Evolutionary conservation across 2,329 filamentous ascomycete genomes (phyloP).

Genomic region (Fusarium stilboides): DNA sequence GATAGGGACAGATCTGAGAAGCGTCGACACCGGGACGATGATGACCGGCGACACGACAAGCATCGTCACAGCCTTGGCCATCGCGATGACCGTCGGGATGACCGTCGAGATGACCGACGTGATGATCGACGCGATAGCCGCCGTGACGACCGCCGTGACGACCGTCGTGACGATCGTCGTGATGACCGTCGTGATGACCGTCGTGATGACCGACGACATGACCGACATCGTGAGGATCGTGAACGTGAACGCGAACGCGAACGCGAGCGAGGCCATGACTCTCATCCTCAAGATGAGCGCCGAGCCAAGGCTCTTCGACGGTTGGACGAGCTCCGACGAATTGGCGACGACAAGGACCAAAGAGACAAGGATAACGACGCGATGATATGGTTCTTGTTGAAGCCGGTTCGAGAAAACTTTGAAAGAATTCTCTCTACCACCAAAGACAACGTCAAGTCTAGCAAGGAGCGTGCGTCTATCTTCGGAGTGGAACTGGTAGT

Average conservation of each 20-base stretch:
- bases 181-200: slow-evolving; percentile 37
- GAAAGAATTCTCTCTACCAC: slow-evolving; percentile 73
- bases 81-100: slow-evolving; percentile 42
- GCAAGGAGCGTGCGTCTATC: slow-evolving; percentile 73
- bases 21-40: slow-evolving; percentile 45
- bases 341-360: slow-evolving; percentile 66
- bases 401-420: slow-evolving; percentile 73
- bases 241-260: slow-evolving; percentile 45
- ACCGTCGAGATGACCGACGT: slow-evolving; percentile 43
- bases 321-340: slow-evolving; percentile 61
- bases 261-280: slow-evolving; percentile 47
- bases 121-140: slow-evolving; percentile 44
- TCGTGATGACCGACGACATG: slow-evolving; percentile 37
- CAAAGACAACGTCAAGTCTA: slow-evolving; percentile 73
- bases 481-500: slow-evolving; percentile 73
- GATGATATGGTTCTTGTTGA: slow-evolving; percentile 66
- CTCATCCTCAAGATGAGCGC: slow-evolving; percentile 58
- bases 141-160: slow-evolving; percentile 27
- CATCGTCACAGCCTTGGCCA: slow-evolving; percentile 42
- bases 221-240: slow-evolving; percentile 44
- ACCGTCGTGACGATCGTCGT: neutral
- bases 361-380: slow-evolving; percentile 62
- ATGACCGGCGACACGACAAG: slow-evolving; percentile 43
- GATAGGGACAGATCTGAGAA: slow-evolving; percentile 55
- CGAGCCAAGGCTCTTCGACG: slow-evolving; percentile 59